A percentile compares a stretch with the other conserved stretches of the same genome.
Conservation (phyloP, 2,329 filamentous ascomycete species). For the Nemania sp. region DNA sequence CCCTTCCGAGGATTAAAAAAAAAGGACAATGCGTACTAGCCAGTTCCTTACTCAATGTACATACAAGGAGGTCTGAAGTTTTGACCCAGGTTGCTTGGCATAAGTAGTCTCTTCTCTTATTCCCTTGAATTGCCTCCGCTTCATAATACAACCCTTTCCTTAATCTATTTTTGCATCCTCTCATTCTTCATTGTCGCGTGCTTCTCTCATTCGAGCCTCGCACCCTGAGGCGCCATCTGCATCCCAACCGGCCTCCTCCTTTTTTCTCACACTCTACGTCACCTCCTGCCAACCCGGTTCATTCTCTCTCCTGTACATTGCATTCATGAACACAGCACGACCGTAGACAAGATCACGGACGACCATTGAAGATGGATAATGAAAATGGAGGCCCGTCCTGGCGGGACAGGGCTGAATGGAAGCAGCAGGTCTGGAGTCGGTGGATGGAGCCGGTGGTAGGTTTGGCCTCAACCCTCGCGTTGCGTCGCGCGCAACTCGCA, state of each 20-base stretch:
- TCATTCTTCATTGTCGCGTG: slow-evolving; percentile 28
- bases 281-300: neutral
- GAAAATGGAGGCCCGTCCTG: slow-evolving; percentile 39
- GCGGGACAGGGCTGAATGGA: slow-evolving; percentile 43
- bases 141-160: slow-evolving; percentile 30
- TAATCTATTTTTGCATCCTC: slow-evolving; percentile 20
- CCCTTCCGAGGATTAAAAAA: slow-evolving; percentile 8
- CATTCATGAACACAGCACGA: slow-evolving; percentile 19
- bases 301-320: neutral
- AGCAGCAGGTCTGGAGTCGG: slow-evolving; percentile 43
- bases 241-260: neutral
- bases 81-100: slow-evolving; percentile 25
- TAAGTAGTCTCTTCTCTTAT: slow-evolving; percentile 3
- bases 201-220: slow-evolving; percentile 10
- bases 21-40: neutral
- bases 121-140: slow-evolving; percentile 26
- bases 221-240: neutral
- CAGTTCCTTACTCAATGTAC: slow-evolving; percentile 5
- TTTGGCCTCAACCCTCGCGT: slow-evolving; percentile 4
- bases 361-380: slow-evolving; percentile 28
- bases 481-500: neutral
- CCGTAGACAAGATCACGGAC: slow-evolving; percentile 17
- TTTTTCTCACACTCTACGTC: neutral
- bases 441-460: slow-evolving; percentile 44
- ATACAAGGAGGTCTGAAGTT: neutral